Percentiles rank a stretch among this genome's conserved stretches.
Conservation (phyloP, 768 basidiomycete species). For the Pleurotus pulmonarius region DNA sequence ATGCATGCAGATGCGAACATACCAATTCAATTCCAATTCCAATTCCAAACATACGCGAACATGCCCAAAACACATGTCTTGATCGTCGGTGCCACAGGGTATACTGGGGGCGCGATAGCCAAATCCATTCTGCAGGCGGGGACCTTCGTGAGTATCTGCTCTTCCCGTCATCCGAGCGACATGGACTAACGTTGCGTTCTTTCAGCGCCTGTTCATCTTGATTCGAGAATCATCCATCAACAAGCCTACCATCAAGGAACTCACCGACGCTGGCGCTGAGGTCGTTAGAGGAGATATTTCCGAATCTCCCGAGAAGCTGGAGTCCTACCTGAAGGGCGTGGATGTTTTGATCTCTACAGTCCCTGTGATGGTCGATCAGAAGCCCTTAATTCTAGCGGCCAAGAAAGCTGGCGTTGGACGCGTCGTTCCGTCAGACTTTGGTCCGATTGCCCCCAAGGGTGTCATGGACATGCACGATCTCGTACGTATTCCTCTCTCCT, state of each 20-base stretch:
- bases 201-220: background rate
- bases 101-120: background rate
- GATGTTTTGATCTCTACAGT: constrained; percentile 2
- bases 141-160: background rate
- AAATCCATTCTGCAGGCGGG: background rate
- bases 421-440: background rate
- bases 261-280: constrained; percentile 1
- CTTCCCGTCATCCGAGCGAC: background rate
- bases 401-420: background rate
- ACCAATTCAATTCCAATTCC: no score
- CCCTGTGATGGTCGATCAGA: background rate
- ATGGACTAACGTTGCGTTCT: background rate
- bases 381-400: background rate
- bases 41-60: background rate
- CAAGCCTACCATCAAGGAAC: background rate
- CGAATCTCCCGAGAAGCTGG: background rate
- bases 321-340: background rate
- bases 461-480: background rate
- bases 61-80: background rate
- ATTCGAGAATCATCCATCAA: background rate
- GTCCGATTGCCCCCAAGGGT: background rate
- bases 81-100: background rate
- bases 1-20: background rate
- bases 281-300: background rate
- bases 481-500: background rate